These are phyloP conservation scores for Candida namnaoensis DNA, from an alignment of 805 yeast genomes.

Conservation along the genomic window DNA sequence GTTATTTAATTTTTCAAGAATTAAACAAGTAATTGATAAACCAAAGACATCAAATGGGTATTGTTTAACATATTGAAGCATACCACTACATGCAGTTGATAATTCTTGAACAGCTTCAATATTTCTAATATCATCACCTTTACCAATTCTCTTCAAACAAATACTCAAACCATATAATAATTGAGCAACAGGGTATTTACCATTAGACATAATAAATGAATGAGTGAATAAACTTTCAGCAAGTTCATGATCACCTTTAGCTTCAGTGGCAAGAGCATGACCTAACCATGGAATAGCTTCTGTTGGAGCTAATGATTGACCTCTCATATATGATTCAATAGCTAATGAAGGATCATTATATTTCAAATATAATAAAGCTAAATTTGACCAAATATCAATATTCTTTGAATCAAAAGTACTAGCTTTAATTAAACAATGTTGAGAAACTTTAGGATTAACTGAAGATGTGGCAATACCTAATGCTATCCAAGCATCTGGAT, in stretches of 20 bases:
- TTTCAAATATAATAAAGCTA: constrained; percentile 69
- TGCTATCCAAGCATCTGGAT: constrained; percentile 71
- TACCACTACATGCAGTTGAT: constrained; percentile 58
- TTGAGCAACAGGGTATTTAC: constrained; percentile 60
- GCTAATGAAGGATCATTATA: constrained; percentile 69
- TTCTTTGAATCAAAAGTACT: constrained; percentile 60
- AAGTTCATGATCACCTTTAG: constrained; percentile 35
- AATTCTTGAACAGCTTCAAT: constrained; percentile 55
- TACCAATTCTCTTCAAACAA: constrained; percentile 34
- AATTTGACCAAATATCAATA: constrained; percentile 66
- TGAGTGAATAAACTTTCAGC: constrained; percentile 64
- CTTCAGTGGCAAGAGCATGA: constrained; percentile 56
- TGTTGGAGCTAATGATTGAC: constrained; percentile 79
- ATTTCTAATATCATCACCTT: constrained; percentile 41
- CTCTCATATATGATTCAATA: constrained; percentile 56
- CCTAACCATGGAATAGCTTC: constrained; percentile 78
- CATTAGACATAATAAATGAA: constrained; percentile 70
- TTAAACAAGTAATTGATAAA: constrained; percentile 40
- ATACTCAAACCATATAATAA: constrained; percentile 61
- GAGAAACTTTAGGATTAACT: constrained; percentile 64
- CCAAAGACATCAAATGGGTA: constrained; percentile 52
- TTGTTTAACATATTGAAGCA: constrained; percentile 53
- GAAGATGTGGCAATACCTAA: constrained; percentile 70
- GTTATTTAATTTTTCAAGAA: constrained; percentile 64
- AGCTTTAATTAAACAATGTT: constrained; percentile 89